These are phyloP conservation scores for Pythium insidiosum DNA, from an alignment of 352 stramenopile species.

Conservation along the genomic window DNA sequence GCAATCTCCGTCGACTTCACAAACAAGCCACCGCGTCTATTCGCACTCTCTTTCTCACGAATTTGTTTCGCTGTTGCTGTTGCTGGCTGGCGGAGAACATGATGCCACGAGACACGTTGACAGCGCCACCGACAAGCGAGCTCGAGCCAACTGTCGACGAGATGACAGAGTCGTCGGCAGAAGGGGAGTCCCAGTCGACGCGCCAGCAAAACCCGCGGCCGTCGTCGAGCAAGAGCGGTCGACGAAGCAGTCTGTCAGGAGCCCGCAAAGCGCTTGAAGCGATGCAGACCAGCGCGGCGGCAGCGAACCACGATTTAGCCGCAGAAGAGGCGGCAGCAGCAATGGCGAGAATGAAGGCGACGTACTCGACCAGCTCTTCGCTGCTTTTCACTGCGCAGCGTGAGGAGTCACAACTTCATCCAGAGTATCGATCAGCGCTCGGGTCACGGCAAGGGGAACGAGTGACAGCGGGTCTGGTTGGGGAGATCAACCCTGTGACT, in stretches of 20 bases:
- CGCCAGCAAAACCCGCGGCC: no score
- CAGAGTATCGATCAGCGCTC: no score
- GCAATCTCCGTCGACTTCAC: no score
- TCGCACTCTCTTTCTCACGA: constrained; percentile 40
- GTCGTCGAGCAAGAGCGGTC: not conserved
- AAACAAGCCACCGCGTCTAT: constrained; percentile 25
- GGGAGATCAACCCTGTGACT: no score
- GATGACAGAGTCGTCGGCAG: not conserved
- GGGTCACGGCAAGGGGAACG: no score
- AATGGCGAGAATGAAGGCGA: constrained; percentile 29
- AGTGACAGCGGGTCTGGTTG: no score
- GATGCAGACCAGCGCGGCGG: constrained; percentile 23
- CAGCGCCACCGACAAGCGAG: not conserved
- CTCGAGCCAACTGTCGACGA: not conserved
- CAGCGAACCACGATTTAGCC: no score
- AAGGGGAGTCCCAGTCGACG: not conserved
- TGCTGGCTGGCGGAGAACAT: constrained; percentile 62
- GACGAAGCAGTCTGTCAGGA: constrained; percentile 36
- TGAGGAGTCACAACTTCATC: no score
- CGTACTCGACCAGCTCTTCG: constrained; percentile 37
- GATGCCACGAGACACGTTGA: constrained; percentile 3
- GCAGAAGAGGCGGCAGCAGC: constrained; percentile 27
- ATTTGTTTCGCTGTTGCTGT: constrained; percentile 48
- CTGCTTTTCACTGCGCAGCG: no score
- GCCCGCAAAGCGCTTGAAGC: constrained; percentile 33